A percentile compares a stretch with the other conserved stretches of the same genome.
phyloP scores from a whole-genome alignment of 2,329 filamentous ascomycete genomes.

The Aspergillus hortae region DNA sequence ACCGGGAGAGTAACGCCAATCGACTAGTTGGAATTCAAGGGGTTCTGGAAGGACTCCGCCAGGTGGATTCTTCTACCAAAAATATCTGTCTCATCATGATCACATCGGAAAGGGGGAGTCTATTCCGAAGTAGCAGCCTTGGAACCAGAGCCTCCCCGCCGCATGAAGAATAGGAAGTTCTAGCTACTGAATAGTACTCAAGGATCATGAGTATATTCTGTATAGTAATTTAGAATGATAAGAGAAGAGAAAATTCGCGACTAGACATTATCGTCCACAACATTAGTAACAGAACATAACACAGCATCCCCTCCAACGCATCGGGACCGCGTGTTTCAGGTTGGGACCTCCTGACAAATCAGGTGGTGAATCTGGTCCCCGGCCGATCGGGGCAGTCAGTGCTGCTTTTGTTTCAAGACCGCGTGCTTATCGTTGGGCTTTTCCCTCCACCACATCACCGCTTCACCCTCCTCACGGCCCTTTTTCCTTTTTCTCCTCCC shows the following conservation, averaged over 20 bases:
- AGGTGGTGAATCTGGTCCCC: constrained; percentile 10
- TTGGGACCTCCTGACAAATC: constrained; percentile 17
- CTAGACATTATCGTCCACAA: too few species aligned
- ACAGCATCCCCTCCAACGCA: not conserved
- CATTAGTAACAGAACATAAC: not conserved
- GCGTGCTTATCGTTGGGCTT: not conserved
- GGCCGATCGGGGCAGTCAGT: constrained; percentile 7
- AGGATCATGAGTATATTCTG: too few species aligned
- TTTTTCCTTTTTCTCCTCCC: not conserved
- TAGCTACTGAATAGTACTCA: too few species aligned
- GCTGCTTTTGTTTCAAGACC: not conserved
- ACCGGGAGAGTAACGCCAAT: not conserved
- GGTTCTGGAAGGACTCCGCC: not conserved
- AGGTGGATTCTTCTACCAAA: not conserved
- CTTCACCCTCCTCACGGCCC: not conserved
- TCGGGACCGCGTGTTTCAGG: constrained; percentile 15
- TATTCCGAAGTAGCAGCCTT: not conserved
- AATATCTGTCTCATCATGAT: not conserved
- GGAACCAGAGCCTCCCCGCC: not conserved
- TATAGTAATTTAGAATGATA: too few species aligned
- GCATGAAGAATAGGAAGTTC: too few species aligned
- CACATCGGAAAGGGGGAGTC: not conserved
- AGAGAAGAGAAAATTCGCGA: too few species aligned
- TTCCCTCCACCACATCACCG: not conserved
- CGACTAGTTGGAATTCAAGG: not conserved